These are phyloP conservation scores for Brassica nigra DNA, from an alignment of 345 rosid genomes.

Conservation along the genomic window DNA sequence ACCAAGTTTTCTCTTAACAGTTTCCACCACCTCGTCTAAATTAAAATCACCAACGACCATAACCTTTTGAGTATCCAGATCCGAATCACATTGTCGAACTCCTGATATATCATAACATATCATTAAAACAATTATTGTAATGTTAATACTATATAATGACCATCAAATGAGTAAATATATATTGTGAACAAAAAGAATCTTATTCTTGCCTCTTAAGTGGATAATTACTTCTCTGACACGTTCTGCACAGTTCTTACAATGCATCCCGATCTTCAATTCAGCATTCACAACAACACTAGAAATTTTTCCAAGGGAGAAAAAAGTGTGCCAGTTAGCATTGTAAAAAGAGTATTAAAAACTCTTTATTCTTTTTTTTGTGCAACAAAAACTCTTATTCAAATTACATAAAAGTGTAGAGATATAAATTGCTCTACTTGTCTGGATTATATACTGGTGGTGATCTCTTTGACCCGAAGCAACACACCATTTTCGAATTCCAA, in stretches of 20 bases:
- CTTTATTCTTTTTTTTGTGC: too few species aligned
- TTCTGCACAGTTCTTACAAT: not conserved
- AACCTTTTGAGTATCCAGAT: not conserved
- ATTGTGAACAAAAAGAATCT: not conserved
- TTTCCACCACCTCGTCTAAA: not conserved
- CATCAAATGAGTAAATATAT: not conserved
- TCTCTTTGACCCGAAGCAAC: not conserved
- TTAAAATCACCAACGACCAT: constrained; percentile 2
- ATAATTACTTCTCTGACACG: not conserved
- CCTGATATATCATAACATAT: constrained; percentile 10
- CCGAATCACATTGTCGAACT: not conserved
- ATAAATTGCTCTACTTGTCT: not conserved
- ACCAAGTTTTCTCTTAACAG: not conserved
- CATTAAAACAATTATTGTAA: not conserved
- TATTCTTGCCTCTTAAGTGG: constrained; percentile 8
- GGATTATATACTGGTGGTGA: not conserved
- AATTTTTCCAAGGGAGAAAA: not conserved
- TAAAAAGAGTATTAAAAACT: not conserved
- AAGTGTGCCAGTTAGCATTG: not conserved
- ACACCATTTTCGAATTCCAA: not conserved
- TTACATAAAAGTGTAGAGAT: not conserved
- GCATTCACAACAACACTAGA: not conserved
- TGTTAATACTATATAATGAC: not conserved
- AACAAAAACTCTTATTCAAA: not conserved
- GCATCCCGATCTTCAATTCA: not conserved